Conservation (phyloP, 345 rosid genomes). For the Salix exigua region DNA sequence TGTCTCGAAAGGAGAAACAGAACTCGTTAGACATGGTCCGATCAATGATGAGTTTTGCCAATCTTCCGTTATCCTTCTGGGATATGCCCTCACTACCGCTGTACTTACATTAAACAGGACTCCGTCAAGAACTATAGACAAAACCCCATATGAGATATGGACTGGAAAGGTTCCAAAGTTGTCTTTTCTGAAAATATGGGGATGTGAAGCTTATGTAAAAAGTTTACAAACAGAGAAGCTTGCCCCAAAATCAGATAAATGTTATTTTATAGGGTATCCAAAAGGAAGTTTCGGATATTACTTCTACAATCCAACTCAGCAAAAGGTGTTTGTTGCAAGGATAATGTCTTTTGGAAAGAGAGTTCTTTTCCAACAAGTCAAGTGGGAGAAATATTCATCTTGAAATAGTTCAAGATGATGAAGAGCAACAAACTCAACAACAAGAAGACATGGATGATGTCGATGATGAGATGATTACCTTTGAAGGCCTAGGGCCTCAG, state of each 20-base stretch:
- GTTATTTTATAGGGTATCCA: no score
- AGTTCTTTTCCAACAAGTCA: neutral
- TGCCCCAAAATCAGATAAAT: no score
- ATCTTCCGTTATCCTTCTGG: neutral
- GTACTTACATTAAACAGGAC: neutral
- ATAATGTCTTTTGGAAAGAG: neutral
- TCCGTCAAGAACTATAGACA: neutral
- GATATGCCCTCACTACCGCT: neutral
- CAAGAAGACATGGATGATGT: no score
- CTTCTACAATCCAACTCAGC: neutral
- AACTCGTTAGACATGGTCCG: no score
- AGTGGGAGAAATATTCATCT: slow-evolving; percentile 1
- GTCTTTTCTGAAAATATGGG: neutral
- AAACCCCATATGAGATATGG: slow-evolving; percentile 6
- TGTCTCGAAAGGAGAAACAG: no score
- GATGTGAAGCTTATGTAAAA: slow-evolving; percentile 1
- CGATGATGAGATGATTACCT: no score
- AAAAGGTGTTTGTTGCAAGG: slow-evolving; percentile 4
- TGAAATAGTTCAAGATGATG: neutral
- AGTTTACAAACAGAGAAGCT: neutral
- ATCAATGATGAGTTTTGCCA: neutral
- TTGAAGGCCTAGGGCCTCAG: no score
- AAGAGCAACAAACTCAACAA: neutral
- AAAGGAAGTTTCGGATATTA: neutral
- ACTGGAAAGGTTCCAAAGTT: neutral